Conservation (phyloP, 1,139 yeast species). For the Meyerozyma guilliermondii region DNA sequence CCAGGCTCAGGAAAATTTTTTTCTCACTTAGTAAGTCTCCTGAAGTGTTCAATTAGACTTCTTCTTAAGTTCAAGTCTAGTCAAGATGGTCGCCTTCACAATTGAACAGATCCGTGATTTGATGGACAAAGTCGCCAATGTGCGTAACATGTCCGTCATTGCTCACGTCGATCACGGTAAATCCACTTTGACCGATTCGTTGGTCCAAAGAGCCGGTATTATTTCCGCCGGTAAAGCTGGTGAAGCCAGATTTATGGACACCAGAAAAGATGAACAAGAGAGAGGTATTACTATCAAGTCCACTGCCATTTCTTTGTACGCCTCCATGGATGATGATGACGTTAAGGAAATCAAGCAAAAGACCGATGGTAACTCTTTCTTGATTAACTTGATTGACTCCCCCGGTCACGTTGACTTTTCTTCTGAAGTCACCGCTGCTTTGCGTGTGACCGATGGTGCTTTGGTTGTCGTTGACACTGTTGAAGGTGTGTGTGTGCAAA, state of each 20-base stretch:
- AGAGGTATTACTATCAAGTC: slow-evolving; percentile 99
- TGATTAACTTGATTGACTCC: slow-evolving; percentile 97
- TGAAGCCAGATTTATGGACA: slow-evolving; percentile 99
- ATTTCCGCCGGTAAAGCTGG: slow-evolving; percentile 99
- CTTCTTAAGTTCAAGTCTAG: slow-evolving; percentile 17
- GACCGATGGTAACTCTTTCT: slow-evolving; percentile 90
- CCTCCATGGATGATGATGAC: slow-evolving; percentile 87
- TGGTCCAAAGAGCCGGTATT: slow-evolving; percentile 99
- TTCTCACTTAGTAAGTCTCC: slow-evolving; percentile 7
- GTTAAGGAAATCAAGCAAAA: slow-evolving; percentile 94
- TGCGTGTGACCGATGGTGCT: slow-evolving; percentile 99
- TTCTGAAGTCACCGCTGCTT: slow-evolving; percentile 99
- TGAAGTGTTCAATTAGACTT: slow-evolving; percentile 11
- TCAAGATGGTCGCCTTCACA: slow-evolving; percentile 62
- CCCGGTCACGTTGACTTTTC: slow-evolving; percentile 99
- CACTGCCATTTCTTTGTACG: slow-evolving; percentile 94
- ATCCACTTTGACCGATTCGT: slow-evolving; percentile 97
- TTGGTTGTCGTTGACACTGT: slow-evolving; percentile 98
- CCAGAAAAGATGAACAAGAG: slow-evolving; percentile 99
- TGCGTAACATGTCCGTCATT: slow-evolving; percentile 99
- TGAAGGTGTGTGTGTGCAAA: slow-evolving; percentile 99
- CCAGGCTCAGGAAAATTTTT: slow-evolving; percentile 9
- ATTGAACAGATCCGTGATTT: slow-evolving; percentile 95
- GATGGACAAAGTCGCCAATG: slow-evolving; percentile 99
- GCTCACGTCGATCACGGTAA: slow-evolving; percentile 99